Percentiles rank a stretch among this genome's conserved stretches.
Conservation (phyloP, 495 filamentous ascomycete genomes). For the Aspergillus kassunensis region DNA sequence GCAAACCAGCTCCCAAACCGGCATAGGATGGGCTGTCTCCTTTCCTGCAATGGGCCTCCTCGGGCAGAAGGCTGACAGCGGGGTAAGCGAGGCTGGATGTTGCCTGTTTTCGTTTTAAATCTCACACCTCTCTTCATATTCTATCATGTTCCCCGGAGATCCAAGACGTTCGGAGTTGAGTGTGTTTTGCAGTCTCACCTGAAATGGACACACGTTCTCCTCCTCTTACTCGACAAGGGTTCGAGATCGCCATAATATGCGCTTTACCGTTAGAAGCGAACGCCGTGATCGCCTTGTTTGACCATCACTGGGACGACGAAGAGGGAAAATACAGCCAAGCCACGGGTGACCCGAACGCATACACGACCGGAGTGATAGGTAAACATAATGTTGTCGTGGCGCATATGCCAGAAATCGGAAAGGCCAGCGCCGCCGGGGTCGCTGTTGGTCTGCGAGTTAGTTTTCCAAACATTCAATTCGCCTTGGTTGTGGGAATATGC, state of each 20-base stretch:
- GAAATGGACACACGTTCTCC: too few relatives aligned
- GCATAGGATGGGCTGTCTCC: too few relatives aligned
- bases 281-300: constrained; percentile 23
- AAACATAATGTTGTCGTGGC: constrained; percentile 26
- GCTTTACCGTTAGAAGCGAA: constrained; percentile 22
- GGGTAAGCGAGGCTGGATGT: too few relatives aligned
- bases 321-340: constrained; percentile 14
- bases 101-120: too few relatives aligned
- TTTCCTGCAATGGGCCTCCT: too few relatives aligned
- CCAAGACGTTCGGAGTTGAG: too few relatives aligned
- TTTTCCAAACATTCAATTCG: constrained; percentile 20
- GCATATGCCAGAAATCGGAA: constrained; percentile 22
- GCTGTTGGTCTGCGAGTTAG: constrained; percentile 17
- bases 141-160: too few relatives aligned
- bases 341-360: constrained; percentile 21
- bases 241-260: constrained; percentile 29
- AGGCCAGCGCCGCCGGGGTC: constrained; percentile 14
- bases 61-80: too few relatives aligned
- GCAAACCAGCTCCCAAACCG: too few relatives aligned
- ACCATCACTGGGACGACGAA: constrained; percentile 8
- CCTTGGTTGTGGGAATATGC: constrained; percentile 29
- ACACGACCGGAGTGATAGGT: constrained; percentile 25
- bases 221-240: constrained; percentile 2
- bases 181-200: too few relatives aligned
- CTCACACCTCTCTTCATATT: too few relatives aligned